Conservation (phyloP, 2,329 filamentous ascomycete genomes). For the Pseudogymnoascus sp. region DNA sequence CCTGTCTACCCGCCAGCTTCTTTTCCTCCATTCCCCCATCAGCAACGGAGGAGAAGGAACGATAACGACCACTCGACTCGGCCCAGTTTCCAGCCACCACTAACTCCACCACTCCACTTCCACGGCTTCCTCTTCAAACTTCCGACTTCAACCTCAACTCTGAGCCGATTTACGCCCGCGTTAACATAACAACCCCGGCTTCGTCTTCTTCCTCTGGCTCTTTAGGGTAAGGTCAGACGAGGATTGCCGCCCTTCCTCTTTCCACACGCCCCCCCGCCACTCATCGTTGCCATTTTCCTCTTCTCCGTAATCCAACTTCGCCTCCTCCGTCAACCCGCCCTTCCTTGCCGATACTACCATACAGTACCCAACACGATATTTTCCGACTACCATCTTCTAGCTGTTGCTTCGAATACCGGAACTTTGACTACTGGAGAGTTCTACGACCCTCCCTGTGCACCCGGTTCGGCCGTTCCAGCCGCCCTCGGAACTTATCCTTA, state of each 20-base stretch:
- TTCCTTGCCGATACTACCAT: neutral
- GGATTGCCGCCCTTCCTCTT: neutral
- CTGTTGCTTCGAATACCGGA: neutral
- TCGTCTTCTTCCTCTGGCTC: neutral
- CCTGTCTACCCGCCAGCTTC: neutral
- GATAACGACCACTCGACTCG: neutral
- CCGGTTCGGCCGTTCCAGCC: neutral
- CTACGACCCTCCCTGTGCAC: neutral
- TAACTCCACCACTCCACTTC: neutral
- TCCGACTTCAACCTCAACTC: neutral
- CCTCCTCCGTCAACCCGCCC: neutral
- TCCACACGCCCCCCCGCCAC: neutral
- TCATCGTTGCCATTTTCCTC: neutral
- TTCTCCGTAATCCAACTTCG: neutral
- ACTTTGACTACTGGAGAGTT: neutral
- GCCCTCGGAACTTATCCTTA: conserved; percentile 4
- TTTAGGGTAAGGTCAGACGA: neutral
- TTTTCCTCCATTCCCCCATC: neutral
- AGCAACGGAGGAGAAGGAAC: neutral
- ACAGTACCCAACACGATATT: neutral
- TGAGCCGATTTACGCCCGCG: neutral
- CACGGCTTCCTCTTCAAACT: neutral
- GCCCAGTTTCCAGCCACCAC: neutral
- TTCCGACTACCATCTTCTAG: neutral
- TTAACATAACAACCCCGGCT: neutral